Evolutionary conservation across 148 eudicot species (phyloP).

Genomic region (Silene uniflora): DNA sequence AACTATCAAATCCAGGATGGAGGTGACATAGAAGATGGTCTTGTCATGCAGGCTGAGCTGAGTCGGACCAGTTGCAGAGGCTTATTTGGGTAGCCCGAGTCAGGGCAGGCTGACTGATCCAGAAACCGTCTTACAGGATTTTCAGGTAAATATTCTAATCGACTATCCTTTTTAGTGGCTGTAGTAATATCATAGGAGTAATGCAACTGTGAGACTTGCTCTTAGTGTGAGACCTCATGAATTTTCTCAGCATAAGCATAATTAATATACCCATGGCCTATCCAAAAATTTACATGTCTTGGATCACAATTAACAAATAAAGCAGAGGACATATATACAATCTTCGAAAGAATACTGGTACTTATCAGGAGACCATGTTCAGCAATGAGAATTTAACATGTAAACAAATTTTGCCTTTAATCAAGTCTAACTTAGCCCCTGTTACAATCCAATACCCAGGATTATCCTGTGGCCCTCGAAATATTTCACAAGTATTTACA

Average conservation of each 20-base stretch:
- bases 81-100: too few relatives aligned
- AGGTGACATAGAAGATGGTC: too few relatives aligned
- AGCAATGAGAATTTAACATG: conserved; percentile 69
- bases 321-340: not conserved
- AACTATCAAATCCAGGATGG: too few relatives aligned
- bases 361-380: conserved; percentile 24
- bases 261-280: not conserved
- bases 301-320: not conserved
- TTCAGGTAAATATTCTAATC: too few relatives aligned
- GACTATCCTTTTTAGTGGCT: too few relatives aligned
- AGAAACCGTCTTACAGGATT: too few relatives aligned
- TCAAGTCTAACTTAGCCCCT: conserved; percentile 61
- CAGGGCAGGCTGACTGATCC: too few relatives aligned
- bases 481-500: conserved; percentile 56
- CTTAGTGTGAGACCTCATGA: not conserved
- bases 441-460: conserved; percentile 89
- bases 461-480: conserved; percentile 58
- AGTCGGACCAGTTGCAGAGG: too few relatives aligned
- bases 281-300: not conserved
- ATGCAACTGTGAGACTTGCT: too few relatives aligned
- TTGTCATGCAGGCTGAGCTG: too few relatives aligned
- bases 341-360: not conserved
- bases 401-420: conserved; percentile 57
- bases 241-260: not conserved
- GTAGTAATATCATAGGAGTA: too few relatives aligned